These are phyloP conservation scores for Trichoderma citrinoviride DNA, from an alignment of 2,329 filamentous ascomycete species.

Conservation along the genomic window DNA sequence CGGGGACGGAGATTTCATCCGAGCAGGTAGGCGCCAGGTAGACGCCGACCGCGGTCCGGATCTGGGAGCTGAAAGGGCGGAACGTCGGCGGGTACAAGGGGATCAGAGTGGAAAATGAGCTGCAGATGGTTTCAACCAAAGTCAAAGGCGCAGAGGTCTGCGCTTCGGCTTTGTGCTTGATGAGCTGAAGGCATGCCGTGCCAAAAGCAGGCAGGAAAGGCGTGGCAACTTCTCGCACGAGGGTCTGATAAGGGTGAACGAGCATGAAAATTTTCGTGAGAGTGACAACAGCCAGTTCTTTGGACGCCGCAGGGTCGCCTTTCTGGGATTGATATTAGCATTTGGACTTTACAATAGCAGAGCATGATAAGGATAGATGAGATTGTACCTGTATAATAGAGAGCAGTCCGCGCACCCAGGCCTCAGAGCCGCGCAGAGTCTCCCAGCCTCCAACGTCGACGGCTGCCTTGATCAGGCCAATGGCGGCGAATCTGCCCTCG, in stretches of 20 bases:
- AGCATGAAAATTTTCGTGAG: conserved; percentile 81
- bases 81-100: conserved; percentile 82
- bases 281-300: conserved; percentile 72
- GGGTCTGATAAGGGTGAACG: conserved; percentile 76
- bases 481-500: conserved; percentile 74
- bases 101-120: conserved; percentile 68
- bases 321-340: conserved; percentile 50
- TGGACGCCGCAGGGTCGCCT: conserved; percentile 70
- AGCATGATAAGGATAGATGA: background rate
- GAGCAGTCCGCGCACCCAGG: conserved; percentile 76
- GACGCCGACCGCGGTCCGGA: conserved; percentile 58
- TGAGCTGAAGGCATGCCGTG: conserved; percentile 67
- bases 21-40: conserved; percentile 65
- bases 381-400: conserved; percentile 66
- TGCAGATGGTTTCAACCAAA: conserved; percentile 66
- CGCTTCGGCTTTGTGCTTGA: conserved; percentile 44
- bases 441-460: conserved; percentile 85
- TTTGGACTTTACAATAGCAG: background rate
- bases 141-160: conserved; percentile 39
- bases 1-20: conserved; percentile 48
- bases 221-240: conserved; percentile 84
- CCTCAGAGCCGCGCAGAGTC: conserved; percentile 66
- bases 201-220: conserved; percentile 75
- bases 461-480: conserved; percentile 74
- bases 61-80: conserved; percentile 69